Base-by-base conservation (phyloP, 2,329 filamentous ascomycete genomes). In the Sporothrix luriei region DNA sequence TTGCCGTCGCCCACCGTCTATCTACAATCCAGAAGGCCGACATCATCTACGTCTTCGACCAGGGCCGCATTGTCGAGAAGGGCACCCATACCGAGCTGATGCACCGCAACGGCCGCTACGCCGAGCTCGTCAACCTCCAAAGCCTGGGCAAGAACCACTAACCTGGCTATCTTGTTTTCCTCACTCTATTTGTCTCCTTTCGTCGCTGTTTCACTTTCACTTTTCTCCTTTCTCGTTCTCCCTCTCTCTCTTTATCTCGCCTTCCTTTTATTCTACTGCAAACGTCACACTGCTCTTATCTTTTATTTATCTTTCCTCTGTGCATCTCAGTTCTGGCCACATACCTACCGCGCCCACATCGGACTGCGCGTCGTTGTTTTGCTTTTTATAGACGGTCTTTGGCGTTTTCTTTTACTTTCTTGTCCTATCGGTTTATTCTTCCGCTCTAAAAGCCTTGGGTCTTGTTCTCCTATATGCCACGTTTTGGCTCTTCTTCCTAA, bases 11-110 rank as follows among this genome's bases (percentile, higher is more conserved):
- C 3, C 94, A 99, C 80, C 85, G 95, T 29, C 82, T 99, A 6
- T 93, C 89, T 76, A 97, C 95, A 0, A 97, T 98, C 71, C 93
- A 97, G 78, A 94, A 95, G 78, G 94, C 94, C 0, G 94, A 98
- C 77, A 82, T 94, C 64, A 98, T 98, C 75, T 97, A 96, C 74
- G 94, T 98, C n/a, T 95, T 98, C 77, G 94, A 97, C 78, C 89
- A 92, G 75, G 95, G 94, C 9, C 86, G 88, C 71, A 87, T 98
- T 55, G 91, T 96, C 1, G 94, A 98, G 82, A 86, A 87, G 74
- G 94, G 94, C 5, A 93, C 88, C 10, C 94, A 98, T 77, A 76
- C 81, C 0, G 91, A 93, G 76, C 78, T 94, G 75, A 88, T 91
- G 85, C 84, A 83, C 73, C 85, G 83, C 77, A 88, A 88, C 73